phyloP scores from a whole-genome alignment of 257 asterid genomes.

The Solanum tarijense region DNA sequence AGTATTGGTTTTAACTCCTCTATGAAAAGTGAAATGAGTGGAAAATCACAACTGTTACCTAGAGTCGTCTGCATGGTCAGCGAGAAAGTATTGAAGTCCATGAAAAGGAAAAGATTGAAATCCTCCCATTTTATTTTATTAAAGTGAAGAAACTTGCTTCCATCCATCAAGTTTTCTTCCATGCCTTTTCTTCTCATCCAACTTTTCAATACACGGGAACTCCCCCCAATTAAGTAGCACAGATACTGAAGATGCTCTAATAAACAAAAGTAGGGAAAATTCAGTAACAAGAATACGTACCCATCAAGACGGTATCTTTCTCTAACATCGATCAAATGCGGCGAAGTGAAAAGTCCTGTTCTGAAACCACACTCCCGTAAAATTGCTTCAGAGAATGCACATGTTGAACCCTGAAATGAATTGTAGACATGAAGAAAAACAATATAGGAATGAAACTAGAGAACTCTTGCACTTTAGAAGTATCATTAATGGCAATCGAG shows the following conservation, averaged over 20 bases:
- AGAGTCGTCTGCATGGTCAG: neutral
- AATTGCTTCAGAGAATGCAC: slow-evolving; percentile 76
- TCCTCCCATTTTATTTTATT: neutral
- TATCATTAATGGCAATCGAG: neutral
- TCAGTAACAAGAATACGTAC: slow-evolving; percentile 21
- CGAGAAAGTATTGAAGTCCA: neutral
- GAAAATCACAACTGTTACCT: neutral
- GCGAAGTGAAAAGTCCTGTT: slow-evolving; percentile 89
- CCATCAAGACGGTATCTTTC: slow-evolving; percentile 85
- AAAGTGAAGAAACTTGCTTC: neutral
- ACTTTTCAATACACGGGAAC: neutral
- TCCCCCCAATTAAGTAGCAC: neutral
- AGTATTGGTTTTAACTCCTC: neutral
- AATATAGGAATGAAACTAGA: neutral
- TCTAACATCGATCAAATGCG: slow-evolving; percentile 87
- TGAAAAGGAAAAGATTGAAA: neutral
- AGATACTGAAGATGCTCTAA: neutral
- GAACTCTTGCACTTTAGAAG: neutral
- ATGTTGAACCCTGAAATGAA: slow-evolving; percentile 73
- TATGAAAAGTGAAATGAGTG: neutral
- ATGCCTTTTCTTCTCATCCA: neutral
- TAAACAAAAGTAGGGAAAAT: neutral
- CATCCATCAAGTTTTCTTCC: neutral
- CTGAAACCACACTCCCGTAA: slow-evolving; percentile 69
- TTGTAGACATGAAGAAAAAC: slow-evolving; percentile 6